phyloP scores from a whole-genome alignment of 2,329 filamentous ascomycete species.

The Pseudogymnoascus sp. region DNA sequence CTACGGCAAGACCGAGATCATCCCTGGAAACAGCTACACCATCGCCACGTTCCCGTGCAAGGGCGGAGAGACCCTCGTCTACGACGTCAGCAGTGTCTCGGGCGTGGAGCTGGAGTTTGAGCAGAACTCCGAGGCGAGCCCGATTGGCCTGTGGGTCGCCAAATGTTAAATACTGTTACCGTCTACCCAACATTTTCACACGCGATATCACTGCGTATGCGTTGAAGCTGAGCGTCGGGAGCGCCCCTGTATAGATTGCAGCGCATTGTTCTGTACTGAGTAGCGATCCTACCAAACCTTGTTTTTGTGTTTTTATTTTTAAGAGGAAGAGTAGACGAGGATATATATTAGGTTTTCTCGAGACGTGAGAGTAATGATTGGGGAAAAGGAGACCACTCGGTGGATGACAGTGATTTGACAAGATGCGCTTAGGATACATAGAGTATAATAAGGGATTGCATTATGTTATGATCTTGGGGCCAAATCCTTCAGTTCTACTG shows the following conservation, averaged over 20 bases:
- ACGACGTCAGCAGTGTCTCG: slow-evolving; percentile 19
- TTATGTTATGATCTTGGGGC: neutral
- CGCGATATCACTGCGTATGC: neutral
- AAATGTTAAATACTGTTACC: slow-evolving; percentile 8
- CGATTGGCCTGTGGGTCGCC: slow-evolving; percentile 22
- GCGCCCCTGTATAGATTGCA: slow-evolving; percentile 4
- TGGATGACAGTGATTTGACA: neutral
- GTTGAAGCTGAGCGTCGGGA: neutral
- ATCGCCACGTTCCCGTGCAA: slow-evolving; percentile 23
- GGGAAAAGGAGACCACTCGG: neutral
- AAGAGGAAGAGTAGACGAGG: neutral
- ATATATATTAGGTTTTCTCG: slow-evolving; percentile 4
- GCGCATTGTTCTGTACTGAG: neutral
- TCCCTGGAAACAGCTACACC: slow-evolving; percentile 26
- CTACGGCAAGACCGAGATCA: slow-evolving; percentile 24
- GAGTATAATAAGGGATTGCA: neutral
- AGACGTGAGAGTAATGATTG: neutral
- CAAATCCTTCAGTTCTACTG: neutral
- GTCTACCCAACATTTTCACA: neutral
- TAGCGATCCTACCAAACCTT: neutral
- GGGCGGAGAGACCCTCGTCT: slow-evolving; percentile 17
- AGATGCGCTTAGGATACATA: neutral
- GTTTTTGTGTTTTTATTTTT: neutral
- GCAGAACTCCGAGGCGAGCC: slow-evolving; percentile 19
- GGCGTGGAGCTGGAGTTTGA: slow-evolving; percentile 24